Percentiles rank a stretch among this genome's conserved stretches.
Evolutionary conservation across 2,329 filamentous ascomycete species (phyloP).

Genomic region (Coniochaeta ligniaria): DNA sequence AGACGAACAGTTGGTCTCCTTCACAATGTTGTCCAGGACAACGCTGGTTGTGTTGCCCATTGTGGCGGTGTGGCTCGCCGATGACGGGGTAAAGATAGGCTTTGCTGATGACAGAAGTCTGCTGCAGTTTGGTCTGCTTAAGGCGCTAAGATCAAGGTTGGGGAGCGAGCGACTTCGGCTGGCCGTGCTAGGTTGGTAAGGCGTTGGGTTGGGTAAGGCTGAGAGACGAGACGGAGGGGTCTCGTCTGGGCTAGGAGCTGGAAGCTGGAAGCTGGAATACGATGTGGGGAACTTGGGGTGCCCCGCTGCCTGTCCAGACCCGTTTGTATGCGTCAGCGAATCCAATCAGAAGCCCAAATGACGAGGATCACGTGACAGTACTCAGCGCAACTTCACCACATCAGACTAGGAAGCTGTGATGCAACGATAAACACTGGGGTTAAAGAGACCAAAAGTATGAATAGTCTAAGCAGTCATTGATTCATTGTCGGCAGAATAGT

Average conservation of each 20-base stretch:
- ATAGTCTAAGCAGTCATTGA: not conserved
- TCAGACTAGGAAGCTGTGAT: not conserved
- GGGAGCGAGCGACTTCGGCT: not conserved
- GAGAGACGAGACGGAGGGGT: not conserved
- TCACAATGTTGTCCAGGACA: constrained; percentile 92
- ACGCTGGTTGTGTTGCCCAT: constrained; percentile 66
- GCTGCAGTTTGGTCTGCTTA: not conserved
- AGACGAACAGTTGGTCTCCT: constrained; percentile 81
- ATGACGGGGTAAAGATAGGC: not conserved
- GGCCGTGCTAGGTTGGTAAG: not conserved
- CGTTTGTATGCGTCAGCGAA: not conserved
- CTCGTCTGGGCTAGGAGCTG: not conserved
- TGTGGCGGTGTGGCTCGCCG: constrained; percentile 8
- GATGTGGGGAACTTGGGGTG: constrained; percentile 1
- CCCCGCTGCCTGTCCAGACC: not conserved
- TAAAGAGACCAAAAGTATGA: not conserved
- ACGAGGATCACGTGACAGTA: not conserved
- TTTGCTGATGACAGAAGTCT: not conserved
- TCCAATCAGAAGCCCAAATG: not conserved
- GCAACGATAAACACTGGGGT: not conserved
- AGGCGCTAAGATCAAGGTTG: not conserved
- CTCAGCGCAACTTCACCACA: not conserved
- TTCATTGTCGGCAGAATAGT: not conserved
- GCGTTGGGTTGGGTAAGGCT: not conserved
- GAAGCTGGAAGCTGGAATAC: not conserved